Base-by-base conservation (phyloP, 2,329 filamentous ascomycete species). In the Botrytis squamosa region DNA sequence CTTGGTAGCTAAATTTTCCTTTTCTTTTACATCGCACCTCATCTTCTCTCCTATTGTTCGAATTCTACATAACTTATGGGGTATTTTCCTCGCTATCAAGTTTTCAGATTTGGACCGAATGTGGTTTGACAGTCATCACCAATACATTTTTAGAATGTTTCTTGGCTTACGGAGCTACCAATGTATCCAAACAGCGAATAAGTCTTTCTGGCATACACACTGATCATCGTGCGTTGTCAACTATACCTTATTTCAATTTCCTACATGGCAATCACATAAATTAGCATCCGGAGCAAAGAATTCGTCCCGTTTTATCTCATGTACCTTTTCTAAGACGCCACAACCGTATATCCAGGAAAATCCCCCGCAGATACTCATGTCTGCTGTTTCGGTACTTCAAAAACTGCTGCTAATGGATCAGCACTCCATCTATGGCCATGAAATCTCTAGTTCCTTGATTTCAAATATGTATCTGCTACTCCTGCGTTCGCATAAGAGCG, bases 301-400 rank as follows among this genome's bases (percentile, higher is more conserved):
- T 10, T 38, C 49, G 66, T 68, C n/a, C 36, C n/a, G 36, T 68
- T 40, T 42, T 49, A 68, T 57, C 38, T 57, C 5, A 55, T 68
- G 36, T 68, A 55, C 46, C 65, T 68, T 68, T 29, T 40, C 22
- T 9, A 68, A 57, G 29, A 68, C 49, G 65, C 65, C 65, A 68
- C 49, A 68, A 22, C 36, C 65, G 16, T 57, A 29, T 42, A 42
- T 42, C 29, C 25, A 68, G 36, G 49, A 57, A 25, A 42, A 68
- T 42, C 10, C n/a, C 29, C 42, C 29, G n/a, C 33, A 55, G 46
- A 38, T 55, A 67, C 14, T 20, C 44, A 12, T 42, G 36, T 49
- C 40, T 68, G 12, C 36, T 18, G 8, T 22, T 40, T 40, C 65
- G 36, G 46, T 49, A 55, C 46, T 68, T 68, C 46, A 40, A 22